Base-by-base conservation (phyloP, 768 basidiomycete species). In the Boletus edulis region DNA sequence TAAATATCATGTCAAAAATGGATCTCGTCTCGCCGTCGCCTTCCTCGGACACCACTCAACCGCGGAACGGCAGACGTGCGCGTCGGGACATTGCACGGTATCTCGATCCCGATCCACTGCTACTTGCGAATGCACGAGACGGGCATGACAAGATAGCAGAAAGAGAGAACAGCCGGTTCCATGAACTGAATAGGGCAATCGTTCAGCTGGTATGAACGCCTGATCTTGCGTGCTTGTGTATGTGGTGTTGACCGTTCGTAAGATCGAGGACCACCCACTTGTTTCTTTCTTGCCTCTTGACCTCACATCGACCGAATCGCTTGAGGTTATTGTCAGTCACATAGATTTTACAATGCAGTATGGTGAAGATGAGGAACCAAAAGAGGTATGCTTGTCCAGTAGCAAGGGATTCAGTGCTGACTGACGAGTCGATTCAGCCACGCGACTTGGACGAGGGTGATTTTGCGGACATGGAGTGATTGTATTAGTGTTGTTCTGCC, bases 1-100 rank as follows among this genome's bases (percentile, higher is more conserved):
- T 99, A 57, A 98, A 98, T 64, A 75, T 98, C 69, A 94, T 99
- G 91, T 96, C 93, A 42, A 99, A 99, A 73, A 98, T 99, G 97
- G 97, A 99, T 71, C 81, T 99, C 43, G 90, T 98, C 44, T 91
- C 83, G 0, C 27, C 62, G 1, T 34, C 58, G 2, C 10, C 62
- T 6, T 71, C 67, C 6, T 66, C 70, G 9, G 71, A 72, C 9
- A 46, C 80, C 11, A 76, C 80, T 56, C 81, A 82, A 24, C 78
- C 80, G 17, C 75, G 91, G 55, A 94, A 91, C 67, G 91, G 90
- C 15, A 72, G 84, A 52, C 82, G 91, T 38, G 77, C 77, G 47
- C 80, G 80, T 67, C 85, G 84, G 67, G 89, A 99, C 65, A 87
- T 98, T 47, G 89, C 94, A 31, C 83, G 94, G 86, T 99, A 95